Evolutionary conservation across 371 early-diverging fungal species (phyloP).

Genomic region (Saksenaea oblongispora): DNA sequence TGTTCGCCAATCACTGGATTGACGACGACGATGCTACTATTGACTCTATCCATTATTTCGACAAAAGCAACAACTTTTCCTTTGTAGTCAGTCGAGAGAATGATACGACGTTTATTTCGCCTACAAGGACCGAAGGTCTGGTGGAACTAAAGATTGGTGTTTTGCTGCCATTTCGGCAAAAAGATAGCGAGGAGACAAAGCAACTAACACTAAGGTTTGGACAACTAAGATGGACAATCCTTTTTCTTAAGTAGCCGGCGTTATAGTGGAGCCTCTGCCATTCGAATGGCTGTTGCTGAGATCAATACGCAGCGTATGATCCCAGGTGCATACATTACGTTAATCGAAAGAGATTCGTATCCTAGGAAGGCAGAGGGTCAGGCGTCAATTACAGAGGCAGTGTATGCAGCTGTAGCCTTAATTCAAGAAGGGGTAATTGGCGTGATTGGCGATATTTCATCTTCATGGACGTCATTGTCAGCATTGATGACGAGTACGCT

Average conservation of each 20-base stretch:
- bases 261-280: conserved; percentile 56
- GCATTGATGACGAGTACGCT: conserved; percentile 60
- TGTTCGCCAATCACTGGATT: not conserved
- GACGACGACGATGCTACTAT: conserved; percentile 11
- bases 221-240: not conserved
- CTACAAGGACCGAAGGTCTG: conserved; percentile 13
- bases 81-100: conserved; percentile 28
- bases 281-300: conserved; percentile 58
- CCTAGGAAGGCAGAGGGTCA: conserved; percentile 51
- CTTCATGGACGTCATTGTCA: conserved; percentile 58
- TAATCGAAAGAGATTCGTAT: conserved; percentile 61
- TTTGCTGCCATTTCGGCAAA: conserved; percentile 53
- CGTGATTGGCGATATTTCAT: conserved; percentile 63
- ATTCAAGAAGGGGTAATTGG: conserved; percentile 59
- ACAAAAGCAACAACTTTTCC: conserved; percentile 8
- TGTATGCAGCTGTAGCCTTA: conserved; percentile 55
- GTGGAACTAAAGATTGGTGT: conserved; percentile 59
- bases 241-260: not conserved
- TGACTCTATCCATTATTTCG: conserved; percentile 8
- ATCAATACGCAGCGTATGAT: conserved; percentile 55
- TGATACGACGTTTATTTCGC: conserved; percentile 40
- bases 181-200: conserved; percentile 37
- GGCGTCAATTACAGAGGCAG: conserved; percentile 51
- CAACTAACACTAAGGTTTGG: conserved; percentile 42
- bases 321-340: conserved; percentile 60